Base-by-base conservation (phyloP, 1,284 basidiomycete species). In the Porogramme epimiltina region DNA sequence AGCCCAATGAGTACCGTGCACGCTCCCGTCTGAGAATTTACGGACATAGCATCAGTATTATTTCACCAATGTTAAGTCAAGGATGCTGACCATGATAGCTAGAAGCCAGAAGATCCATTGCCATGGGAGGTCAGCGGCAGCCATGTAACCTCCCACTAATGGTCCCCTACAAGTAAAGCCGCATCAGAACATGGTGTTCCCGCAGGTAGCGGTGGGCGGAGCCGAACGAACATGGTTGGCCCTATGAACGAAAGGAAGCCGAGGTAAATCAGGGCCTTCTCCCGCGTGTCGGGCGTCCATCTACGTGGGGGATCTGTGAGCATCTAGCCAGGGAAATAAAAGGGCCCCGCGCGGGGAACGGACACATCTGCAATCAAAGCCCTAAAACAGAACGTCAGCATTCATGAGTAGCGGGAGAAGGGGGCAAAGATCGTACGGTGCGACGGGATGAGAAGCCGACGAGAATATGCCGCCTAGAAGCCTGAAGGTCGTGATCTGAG, bases 51-150 rank as follows among this genome's bases (percentile, higher is more conserved):
- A 4, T 42, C 9, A n/a, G 34, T 13, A 37, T 37, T 6, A 9
- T 6, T 9, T 31, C 28, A 31, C 13, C 8, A 31, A 13, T 13
- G 8, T 13, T 6, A 6, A n/a, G 19, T 8, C 8, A 11, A 44
- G 24, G 42, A 8, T 20, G 67, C 76, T 59, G 51, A 78, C 80
- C 62, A 91, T 89, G 26, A 82, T 77, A n/a, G 86, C 76, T 34
- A 87, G 67, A 33, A 89, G 75, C 87, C 88, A 92, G 71, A 85
- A 93, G 18, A 85, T 61, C 87, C 87, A 91, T 45, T 83, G 74
- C 83, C 84, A 92, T 6, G 77, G 77, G 0, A 76, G 68, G 31
- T 75, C 72, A 11, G 64, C 63, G 18, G 76, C 70, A 9, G 69
- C 66, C 38, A 82, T 71, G 58, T 73, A 76, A 9, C 89, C 85